Conservation (phyloP, 2,329 filamentous ascomycete genomes). For the Claviceps humidiphila region DNA sequence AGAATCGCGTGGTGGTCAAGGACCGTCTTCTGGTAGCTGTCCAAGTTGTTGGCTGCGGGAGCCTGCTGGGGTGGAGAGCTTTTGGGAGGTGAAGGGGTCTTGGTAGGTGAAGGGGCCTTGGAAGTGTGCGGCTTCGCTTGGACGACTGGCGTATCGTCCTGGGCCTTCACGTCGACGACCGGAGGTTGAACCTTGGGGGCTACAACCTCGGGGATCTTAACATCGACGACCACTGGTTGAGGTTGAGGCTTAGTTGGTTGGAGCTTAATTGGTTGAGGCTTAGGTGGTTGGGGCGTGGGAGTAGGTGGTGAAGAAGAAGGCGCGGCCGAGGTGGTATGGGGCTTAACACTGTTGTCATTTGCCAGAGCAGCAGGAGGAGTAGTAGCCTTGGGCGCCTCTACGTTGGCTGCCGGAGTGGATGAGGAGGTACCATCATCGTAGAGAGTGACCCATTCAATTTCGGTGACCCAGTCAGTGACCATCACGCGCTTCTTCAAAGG, state of each 20-base stretch:
- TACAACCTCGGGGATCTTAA: neutral
- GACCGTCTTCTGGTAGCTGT: conserved; percentile 25
- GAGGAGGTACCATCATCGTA: conserved; percentile 14
- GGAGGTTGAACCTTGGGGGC: neutral
- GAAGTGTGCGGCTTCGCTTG: neutral
- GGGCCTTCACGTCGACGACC: neutral
- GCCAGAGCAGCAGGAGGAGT: neutral
- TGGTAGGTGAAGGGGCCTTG: neutral
- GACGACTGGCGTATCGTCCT: neutral
- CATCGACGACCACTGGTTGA: neutral
- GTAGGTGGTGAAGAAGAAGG: neutral
- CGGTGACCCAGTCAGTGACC: conserved; percentile 27
- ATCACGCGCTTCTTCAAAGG: conserved; percentile 29
- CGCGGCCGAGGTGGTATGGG: conserved; percentile 1
- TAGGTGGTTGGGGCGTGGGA: neutral
- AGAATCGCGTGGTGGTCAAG: conserved; percentile 75
- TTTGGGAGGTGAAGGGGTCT: too few species aligned
- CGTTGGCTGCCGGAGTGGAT: neutral
- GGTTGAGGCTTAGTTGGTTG: too few species aligned
- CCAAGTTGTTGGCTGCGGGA: neutral
- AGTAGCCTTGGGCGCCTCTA: conserved; percentile 6
- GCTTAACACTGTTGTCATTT: neutral
- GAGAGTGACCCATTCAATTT: conserved; percentile 32
- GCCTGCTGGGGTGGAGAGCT: neutral
- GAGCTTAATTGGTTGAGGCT: too few species aligned